A percentile compares a stretch with the other conserved stretches of the same genome.
Conservation (phyloP, 2,329 filamentous ascomycete genomes). For the Colletotrichum spinosum region DNA sequence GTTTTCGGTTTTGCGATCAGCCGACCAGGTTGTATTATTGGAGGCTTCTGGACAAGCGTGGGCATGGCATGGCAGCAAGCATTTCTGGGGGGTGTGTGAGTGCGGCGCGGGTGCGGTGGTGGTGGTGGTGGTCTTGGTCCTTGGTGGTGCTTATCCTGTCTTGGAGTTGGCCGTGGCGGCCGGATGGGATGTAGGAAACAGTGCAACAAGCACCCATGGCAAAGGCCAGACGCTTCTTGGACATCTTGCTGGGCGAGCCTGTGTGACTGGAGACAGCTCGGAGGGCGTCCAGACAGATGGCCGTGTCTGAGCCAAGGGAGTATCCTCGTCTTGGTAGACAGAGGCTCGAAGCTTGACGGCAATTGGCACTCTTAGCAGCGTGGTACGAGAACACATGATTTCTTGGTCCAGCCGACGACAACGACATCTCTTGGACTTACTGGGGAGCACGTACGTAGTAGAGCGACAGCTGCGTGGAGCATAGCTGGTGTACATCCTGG, state of each 20-base stretch:
- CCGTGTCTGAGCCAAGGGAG: not conserved
- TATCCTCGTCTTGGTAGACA: no score
- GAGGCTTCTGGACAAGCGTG: slow-evolving; percentile 25
- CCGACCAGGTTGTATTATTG: slow-evolving; percentile 27
- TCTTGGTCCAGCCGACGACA: no score
- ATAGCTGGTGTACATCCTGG: slow-evolving; percentile 4
- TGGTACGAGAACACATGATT: no score
- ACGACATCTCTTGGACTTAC: no score
- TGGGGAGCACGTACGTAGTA: no score
- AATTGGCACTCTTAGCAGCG: no score
- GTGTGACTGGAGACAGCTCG: not conserved
- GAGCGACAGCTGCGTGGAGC: not conserved
- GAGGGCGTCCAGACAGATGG: slow-evolving; percentile 1
- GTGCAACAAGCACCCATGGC: slow-evolving; percentile 18
- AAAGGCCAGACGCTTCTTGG: slow-evolving; percentile 9
- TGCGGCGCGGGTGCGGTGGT: slow-evolving; percentile 2
- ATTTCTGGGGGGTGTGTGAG: slow-evolving; percentile 15
- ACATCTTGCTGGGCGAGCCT: slow-evolving; percentile 14
- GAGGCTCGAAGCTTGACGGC: no score
- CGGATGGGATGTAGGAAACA: slow-evolving; percentile 25
- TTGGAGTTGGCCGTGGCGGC: slow-evolving; percentile 11
- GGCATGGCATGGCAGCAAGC: slow-evolving; percentile 12
- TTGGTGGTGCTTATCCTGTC: not conserved
- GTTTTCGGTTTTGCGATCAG: slow-evolving; percentile 26
- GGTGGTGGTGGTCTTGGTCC: slow-evolving; percentile 12